These are phyloP conservation scores for Xenoacremonium recifei DNA, from an alignment of 2,329 filamentous ascomycete genomes.

Conservation along the genomic window DNA sequence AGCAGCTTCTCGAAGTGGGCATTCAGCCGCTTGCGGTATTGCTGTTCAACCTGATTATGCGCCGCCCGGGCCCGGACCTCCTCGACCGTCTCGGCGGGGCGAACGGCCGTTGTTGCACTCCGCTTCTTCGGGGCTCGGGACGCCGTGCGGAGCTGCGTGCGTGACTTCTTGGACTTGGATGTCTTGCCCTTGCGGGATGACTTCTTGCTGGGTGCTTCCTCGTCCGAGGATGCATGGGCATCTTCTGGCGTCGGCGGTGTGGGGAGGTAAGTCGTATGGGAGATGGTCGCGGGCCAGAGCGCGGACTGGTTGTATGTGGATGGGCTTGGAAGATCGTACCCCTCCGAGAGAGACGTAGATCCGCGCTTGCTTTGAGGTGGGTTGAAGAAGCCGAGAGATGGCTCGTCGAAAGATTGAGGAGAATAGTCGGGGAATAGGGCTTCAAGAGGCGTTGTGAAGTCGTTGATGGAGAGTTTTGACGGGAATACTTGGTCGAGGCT, in stretches of 20 bases:
- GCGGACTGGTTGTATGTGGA: slow-evolving; percentile 13
- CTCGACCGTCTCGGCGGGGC: slow-evolving; percentile 21
- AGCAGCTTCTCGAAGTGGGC: slow-evolving; percentile 44
- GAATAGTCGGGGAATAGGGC: slow-evolving; percentile 21
- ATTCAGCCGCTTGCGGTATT: slow-evolving; percentile 48
- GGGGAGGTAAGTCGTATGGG: slow-evolving; percentile 20
- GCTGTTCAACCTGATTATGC: slow-evolving; percentile 48
- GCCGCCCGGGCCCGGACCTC: slow-evolving; percentile 28
- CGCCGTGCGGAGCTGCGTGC: slow-evolving; percentile 23
- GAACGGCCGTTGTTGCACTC: slow-evolving; percentile 15
- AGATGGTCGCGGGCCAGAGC: slow-evolving; percentile 23
- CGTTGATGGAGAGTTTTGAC: slow-evolving; percentile 20
- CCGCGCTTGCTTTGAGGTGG: slow-evolving; percentile 14
- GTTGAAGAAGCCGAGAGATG: slow-evolving; percentile 18
- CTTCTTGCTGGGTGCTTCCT: slow-evolving; percentile 11
- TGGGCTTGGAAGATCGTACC: slow-evolving; percentile 17
- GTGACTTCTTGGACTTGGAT: slow-evolving; percentile 13
- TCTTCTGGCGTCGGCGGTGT: slow-evolving; percentile 25
- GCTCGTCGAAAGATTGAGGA: slow-evolving; percentile 14
- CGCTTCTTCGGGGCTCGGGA: slow-evolving; percentile 25
- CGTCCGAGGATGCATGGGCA: slow-evolving; percentile 14
- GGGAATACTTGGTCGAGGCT: slow-evolving; percentile 25
- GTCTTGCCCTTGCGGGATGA: slow-evolving; percentile 14
- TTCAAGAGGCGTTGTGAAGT: slow-evolving; percentile 19
- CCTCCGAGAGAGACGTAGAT: slow-evolving; percentile 16